Evolutionary conservation across 2,329 filamentous ascomycete species (phyloP).

Genomic region (Colletotrichum tropicale): DNA sequence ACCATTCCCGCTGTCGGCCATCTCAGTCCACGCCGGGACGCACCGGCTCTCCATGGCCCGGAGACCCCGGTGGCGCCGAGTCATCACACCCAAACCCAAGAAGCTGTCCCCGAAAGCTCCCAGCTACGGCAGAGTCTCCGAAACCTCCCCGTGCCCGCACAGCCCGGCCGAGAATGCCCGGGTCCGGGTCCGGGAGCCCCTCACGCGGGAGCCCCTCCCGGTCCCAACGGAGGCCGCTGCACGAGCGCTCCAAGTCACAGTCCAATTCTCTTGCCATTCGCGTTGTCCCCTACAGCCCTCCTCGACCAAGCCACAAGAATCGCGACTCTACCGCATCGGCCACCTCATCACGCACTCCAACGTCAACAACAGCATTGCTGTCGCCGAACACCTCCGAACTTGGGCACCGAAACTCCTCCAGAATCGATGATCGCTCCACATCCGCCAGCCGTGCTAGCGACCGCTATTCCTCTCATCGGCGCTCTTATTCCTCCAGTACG

Average conservation of each 20-base stretch:
- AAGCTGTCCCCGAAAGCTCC: not conserved
- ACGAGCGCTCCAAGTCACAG: constrained; percentile 45
- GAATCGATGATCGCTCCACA: constrained; percentile 1
- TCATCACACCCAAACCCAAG: constrained; percentile 18
- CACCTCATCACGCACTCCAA: constrained; percentile 20
- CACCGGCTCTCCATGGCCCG: constrained; percentile 8
- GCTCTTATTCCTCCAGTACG: constrained; percentile 29
- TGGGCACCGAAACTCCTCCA: not conserved
- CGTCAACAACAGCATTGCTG: constrained; percentile 3
- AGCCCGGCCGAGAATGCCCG: constrained; percentile 27
- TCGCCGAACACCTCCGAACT: constrained; percentile 11
- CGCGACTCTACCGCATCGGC: constrained; percentile 16
- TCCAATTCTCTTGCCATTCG: constrained; percentile 49
- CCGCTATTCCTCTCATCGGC: constrained; percentile 1
- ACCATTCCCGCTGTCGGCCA: not conserved
- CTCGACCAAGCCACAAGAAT: constrained; percentile 32
- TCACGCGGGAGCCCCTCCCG: constrained; percentile 22
- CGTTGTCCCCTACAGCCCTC: constrained; percentile 54
- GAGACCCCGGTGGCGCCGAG: not conserved
- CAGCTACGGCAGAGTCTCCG: not conserved
- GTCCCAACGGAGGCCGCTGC: constrained; percentile 37
- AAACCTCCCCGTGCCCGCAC: not conserved
- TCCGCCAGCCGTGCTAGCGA: constrained; percentile 4
- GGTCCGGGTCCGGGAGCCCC: constrained; percentile 25
- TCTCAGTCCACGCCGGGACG: not conserved